Conservation (phyloP, 2,329 filamentous ascomycete genomes). For the Stachybotrys chartarum region DNA sequence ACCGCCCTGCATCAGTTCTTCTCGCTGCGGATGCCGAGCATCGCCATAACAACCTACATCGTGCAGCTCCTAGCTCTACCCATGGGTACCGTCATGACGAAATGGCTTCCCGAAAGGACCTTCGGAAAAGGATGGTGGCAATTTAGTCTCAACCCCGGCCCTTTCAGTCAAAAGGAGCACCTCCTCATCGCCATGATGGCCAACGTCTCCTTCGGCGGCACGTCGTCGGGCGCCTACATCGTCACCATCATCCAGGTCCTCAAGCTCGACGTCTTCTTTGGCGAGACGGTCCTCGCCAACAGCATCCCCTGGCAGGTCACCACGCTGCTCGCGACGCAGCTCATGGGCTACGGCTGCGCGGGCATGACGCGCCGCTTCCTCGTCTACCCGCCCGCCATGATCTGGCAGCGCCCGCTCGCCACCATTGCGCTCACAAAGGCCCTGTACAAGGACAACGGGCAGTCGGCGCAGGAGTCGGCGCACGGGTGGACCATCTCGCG, state of each 20-base stretch:
- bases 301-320: slow-evolving; percentile 37
- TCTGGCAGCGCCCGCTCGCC: slow-evolving; percentile 43
- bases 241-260: slow-evolving; percentile 38
- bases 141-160: slow-evolving; percentile 36
- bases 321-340: slow-evolving; percentile 38
- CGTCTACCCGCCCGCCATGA: slow-evolving; percentile 38
- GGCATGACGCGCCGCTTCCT: slow-evolving; percentile 38
- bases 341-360: slow-evolving; percentile 45
- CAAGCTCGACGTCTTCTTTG: slow-evolving; percentile 35
- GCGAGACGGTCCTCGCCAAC: slow-evolving; percentile 24
- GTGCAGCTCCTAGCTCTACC: slow-evolving; percentile 33
- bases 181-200: slow-evolving; percentile 49
- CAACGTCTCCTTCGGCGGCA: slow-evolving; percentile 34
- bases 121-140: slow-evolving; percentile 6
- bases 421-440: slow-evolving; percentile 34
- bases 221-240: slow-evolving; percentile 31
- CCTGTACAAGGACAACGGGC: slow-evolving; percentile 8
- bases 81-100: slow-evolving; percentile 25
- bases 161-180: slow-evolving; percentile 48
- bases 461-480: slow-evolving; percentile 9
- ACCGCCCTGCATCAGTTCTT: slow-evolving; percentile 26
- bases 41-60: slow-evolving; percentile 30
- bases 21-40: slow-evolving; percentile 31
- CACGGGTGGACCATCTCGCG: slow-evolving; percentile 14
- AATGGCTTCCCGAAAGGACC: slow-evolving; percentile 5